Evolutionary conservation across 257 asterid genomes (phyloP).

Genomic region (Ocimum tenuiflorum): DNA sequence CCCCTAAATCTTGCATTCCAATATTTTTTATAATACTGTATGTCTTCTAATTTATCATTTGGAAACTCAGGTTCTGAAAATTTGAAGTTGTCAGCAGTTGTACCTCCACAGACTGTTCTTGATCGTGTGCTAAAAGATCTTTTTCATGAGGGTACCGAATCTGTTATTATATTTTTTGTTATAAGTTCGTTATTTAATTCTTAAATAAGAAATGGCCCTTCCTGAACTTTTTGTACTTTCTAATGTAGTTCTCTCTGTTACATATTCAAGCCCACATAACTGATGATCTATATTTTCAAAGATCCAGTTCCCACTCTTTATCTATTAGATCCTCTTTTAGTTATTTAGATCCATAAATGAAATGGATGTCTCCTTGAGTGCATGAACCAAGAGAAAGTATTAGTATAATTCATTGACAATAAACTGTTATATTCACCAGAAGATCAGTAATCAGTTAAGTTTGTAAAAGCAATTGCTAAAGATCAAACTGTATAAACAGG

Average conservation of each 20-base stretch:
- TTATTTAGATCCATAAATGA: background rate
- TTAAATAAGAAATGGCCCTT: conserved; percentile 1
- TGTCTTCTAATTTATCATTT: conserved; percentile 31
- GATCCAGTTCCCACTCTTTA: background rate
- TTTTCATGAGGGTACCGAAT: conserved; percentile 55
- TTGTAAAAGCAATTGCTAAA: conserved; percentile 1
- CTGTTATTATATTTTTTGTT: background rate
- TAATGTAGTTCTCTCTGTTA: conserved; percentile 1
- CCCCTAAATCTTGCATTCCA: background rate
- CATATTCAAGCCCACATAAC: conserved; percentile 5
- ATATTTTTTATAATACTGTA: conserved; percentile 1
- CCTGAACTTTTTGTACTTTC: background rate
- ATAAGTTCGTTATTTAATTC: conserved; percentile 16
- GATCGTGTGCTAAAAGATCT: conserved; percentile 90
- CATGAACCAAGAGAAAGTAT: conserved; percentile 15
- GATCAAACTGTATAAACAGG: background rate
- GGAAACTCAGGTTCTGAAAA: conserved; percentile 54
- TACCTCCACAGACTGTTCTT: conserved; percentile 94
- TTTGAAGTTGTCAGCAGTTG: conserved; percentile 60
- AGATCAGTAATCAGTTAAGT: conserved; percentile 10
- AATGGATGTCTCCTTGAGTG: conserved; percentile 2
- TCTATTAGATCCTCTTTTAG: background rate
- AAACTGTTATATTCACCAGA: conserved; percentile 3
- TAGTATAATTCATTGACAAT: background rate
- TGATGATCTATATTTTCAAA: background rate